Evolutionary conservation across 345 rosid genomes (phyloP).

Genomic region (Turritis glabra): DNA sequence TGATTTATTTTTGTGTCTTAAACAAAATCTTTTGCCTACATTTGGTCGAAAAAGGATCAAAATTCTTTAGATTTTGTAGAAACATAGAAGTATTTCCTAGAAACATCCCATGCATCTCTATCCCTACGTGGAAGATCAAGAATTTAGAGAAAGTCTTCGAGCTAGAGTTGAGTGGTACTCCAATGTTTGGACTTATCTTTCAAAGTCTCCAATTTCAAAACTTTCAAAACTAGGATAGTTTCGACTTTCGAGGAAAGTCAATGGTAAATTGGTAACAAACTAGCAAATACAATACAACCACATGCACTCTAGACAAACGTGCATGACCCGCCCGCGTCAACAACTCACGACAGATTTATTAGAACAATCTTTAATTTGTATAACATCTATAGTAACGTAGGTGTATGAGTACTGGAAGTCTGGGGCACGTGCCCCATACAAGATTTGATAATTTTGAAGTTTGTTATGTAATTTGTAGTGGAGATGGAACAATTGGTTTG

Average conservation of each 20-base stretch:
- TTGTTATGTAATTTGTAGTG: no score
- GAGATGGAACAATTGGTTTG: no score
- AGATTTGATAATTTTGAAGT: no score
- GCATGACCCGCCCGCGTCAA: no score
- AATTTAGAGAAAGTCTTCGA: background rate
- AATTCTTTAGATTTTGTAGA: background rate
- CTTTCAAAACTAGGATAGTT: background rate
- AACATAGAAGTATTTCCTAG: background rate
- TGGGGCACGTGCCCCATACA: no score
- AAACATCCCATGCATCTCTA: background rate
- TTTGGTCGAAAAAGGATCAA: background rate
- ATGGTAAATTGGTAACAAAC: background rate
- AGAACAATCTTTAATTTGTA: no score
- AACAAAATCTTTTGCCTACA: background rate
- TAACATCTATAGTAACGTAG: no score
- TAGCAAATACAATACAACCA: no score
- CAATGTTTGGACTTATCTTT: background rate
- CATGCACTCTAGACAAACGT: no score
- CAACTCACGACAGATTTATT: no score
- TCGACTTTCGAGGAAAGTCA: background rate
- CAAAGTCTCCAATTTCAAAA: background rate
- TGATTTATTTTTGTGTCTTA: no score
- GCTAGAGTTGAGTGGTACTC: background rate
- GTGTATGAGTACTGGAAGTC: no score
- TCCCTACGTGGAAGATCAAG: background rate